Percentiles rank a stretch among this genome's conserved stretches.
Evolutionary conservation across 305 asterid genomes (phyloP).

Genomic region (Andrographis paniculata): DNA sequence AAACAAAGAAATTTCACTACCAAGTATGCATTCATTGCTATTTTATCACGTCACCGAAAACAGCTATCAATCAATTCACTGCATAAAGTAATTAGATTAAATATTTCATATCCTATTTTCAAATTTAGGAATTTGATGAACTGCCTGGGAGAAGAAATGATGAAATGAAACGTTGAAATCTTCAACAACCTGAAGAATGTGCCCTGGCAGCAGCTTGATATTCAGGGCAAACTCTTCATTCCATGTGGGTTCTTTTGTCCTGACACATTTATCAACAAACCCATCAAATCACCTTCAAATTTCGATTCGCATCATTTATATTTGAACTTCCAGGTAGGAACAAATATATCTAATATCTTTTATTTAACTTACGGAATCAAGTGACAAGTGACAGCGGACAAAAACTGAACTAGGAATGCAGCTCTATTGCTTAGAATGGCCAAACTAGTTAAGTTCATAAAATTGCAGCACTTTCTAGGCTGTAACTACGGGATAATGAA

Average conservation of each 20-base stretch:
- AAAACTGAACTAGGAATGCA: conserved; percentile 4
- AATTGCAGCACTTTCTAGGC: too few species aligned
- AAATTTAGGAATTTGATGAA: too few species aligned
- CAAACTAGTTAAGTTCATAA: too few species aligned
- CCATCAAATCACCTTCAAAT: not conserved
- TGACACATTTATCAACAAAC: conserved; percentile 29
- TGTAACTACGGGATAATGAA: not conserved
- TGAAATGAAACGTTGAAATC: conserved; percentile 4
- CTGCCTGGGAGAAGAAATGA: too few species aligned
- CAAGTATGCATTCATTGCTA: too few species aligned
- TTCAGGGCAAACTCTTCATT: conserved; percentile 86
- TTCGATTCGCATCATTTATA: too few species aligned
- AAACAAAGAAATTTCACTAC: not conserved
- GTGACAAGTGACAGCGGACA: not conserved
- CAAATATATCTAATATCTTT: not conserved
- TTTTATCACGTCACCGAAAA: too few species aligned
- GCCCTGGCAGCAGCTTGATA: conserved; percentile 63
- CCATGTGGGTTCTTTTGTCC: conserved; percentile 96
- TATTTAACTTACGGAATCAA: conserved; percentile 10
- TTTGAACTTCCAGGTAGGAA: too few species aligned
- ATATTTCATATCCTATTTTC: too few species aligned
- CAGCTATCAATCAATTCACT: too few species aligned
- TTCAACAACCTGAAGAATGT: conserved; percentile 72
- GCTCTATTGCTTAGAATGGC: not conserved
- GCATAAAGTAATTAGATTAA: too few species aligned